Percentiles rank a stretch among this genome's conserved stretches.
These are phyloP conservation scores for Penicillium angulare DNA, from an alignment of 495 filamentous ascomycete species.

Conservation along the genomic window DNA sequence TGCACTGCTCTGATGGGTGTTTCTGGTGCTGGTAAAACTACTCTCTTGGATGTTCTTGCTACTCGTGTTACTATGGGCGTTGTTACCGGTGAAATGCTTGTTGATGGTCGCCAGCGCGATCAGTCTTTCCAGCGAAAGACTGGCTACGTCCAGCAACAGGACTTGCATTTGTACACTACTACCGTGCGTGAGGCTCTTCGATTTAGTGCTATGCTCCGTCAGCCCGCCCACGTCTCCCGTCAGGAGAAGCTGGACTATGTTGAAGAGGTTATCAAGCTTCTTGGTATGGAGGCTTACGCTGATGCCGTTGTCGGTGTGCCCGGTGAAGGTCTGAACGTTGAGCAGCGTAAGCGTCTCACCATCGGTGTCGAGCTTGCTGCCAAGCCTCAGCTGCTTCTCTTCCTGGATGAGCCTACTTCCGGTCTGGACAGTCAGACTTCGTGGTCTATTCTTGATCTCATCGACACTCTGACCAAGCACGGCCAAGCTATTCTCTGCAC, in stretches of 20 bases:
- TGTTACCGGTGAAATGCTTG: slow-evolving; percentile 50
- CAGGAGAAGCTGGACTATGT: slow-evolving; percentile 86
- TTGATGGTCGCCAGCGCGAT: slow-evolving; percentile 56
- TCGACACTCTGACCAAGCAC: slow-evolving; percentile 82
- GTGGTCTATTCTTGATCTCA: slow-evolving; percentile 82
- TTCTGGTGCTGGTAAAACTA: slow-evolving; percentile 60
- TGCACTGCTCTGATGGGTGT: slow-evolving; percentile 61
- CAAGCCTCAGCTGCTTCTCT: slow-evolving; percentile 82
- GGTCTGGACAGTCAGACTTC: slow-evolving; percentile 83
- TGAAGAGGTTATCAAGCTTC: slow-evolving; percentile 85
- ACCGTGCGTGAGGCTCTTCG: slow-evolving; percentile 79
- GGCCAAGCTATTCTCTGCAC: slow-evolving; percentile 93
- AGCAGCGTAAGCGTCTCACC: slow-evolving; percentile 79
- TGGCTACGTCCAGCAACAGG: slow-evolving; percentile 94
- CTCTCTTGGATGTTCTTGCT: slow-evolving; percentile 43
- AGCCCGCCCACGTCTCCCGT: slow-evolving; percentile 66
- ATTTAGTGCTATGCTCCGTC: slow-evolving; percentile 81
- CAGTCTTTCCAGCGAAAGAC: slow-evolving; percentile 86
- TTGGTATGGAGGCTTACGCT: slow-evolving; percentile 83
- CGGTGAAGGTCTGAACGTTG: slow-evolving; percentile 68
- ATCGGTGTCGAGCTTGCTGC: slow-evolving; percentile 85
- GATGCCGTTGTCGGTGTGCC: slow-evolving; percentile 87
- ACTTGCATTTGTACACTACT: slow-evolving; percentile 81
- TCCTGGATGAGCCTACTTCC: slow-evolving; percentile 45
- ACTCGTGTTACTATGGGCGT: slow-evolving; percentile 49